Conservation (phyloP, 805 yeast genomes). For the Zygosaccharomyces lentus region DNA sequence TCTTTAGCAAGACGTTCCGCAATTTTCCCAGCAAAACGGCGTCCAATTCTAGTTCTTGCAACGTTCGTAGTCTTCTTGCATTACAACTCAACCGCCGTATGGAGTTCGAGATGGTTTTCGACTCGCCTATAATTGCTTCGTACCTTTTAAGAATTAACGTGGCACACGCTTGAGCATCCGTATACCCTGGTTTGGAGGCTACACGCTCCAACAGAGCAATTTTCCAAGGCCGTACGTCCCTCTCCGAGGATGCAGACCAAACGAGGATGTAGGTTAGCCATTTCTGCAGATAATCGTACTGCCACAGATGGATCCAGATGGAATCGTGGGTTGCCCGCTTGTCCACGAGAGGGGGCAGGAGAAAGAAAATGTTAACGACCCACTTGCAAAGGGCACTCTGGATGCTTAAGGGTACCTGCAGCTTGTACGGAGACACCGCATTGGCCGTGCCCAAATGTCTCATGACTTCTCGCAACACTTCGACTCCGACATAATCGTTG, state of each 20-base stretch:
- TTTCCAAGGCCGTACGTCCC: constrained; percentile 33
- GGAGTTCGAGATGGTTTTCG: constrained; percentile 12
- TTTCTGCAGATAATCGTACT: constrained; percentile 35
- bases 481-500: constrained; percentile 26
- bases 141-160: constrained; percentile 23
- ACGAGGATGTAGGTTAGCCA: constrained; percentile 35
- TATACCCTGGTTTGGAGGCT: constrained; percentile 23
- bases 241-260: constrained; percentile 27
- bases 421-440: constrained; percentile 18
- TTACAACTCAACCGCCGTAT: constrained; percentile 18
- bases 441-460: constrained; percentile 33
- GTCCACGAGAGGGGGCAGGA: constrained; percentile 18
- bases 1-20: constrained; percentile 13
- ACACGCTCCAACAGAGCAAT: constrained; percentile 23
- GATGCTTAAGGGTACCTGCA: constrained; percentile 18
- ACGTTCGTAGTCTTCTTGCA: constrained; percentile 13
- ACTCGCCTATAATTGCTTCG: constrained; percentile 15
- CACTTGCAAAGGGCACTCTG: constrained; percentile 34
- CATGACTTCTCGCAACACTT: constrained; percentile 26
- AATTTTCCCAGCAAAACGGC: constrained; percentile 10
- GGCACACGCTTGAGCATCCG: constrained; percentile 19
- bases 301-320: constrained; percentile 35
- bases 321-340: constrained; percentile 18
- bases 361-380: constrained; percentile 33
- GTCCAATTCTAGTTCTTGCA: constrained; percentile 19